Conservation (phyloP, 2,329 filamentous ascomycete species). For the Elsinoe ampelina region DNA sequence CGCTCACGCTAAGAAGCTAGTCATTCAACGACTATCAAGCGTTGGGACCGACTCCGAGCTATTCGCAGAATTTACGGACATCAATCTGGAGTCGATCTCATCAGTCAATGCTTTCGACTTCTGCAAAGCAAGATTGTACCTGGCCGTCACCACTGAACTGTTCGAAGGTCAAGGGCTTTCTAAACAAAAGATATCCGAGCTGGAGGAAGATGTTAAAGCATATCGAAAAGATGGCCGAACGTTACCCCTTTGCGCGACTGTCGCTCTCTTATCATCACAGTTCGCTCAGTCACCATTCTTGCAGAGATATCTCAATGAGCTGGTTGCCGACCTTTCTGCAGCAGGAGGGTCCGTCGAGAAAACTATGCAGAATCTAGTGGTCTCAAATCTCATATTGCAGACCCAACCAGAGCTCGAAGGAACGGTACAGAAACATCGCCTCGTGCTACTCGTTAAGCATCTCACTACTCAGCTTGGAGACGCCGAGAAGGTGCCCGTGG, state of each 20-base stretch:
- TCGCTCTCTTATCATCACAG: constrained; percentile 41
- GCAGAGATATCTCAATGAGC: constrained; percentile 48
- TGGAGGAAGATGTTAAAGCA: constrained; percentile 29
- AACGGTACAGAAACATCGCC: constrained; percentile 50
- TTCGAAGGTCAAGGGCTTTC: constrained; percentile 36
- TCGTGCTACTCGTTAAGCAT: constrained; percentile 76
- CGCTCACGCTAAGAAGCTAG: constrained; percentile 35
- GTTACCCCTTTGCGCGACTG: constrained; percentile 38
- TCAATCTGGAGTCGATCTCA: constrained; percentile 11
- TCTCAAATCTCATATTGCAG: constrained; percentile 47
- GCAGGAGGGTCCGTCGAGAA: constrained; percentile 36
- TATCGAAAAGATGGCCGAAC: constrained; percentile 31
- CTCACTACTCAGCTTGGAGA: constrained; percentile 62
- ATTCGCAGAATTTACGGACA: not conserved
- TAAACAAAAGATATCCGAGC: constrained; percentile 25
- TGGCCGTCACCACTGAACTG: constrained; percentile 29
- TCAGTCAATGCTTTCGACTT: constrained; percentile 25
- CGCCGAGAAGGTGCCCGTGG: constrained; percentile 34
- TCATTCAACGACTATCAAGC: not conserved
- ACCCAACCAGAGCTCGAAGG: constrained; percentile 40
- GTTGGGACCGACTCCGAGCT: not conserved
- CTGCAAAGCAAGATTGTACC: constrained; percentile 34
- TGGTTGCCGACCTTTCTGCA: constrained; percentile 50
- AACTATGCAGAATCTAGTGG: constrained; percentile 38
- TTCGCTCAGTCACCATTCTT: constrained; percentile 40